Base-by-base conservation (phyloP, 768 basidiomycete species). In the Punctularia strigosozonata region DNA sequence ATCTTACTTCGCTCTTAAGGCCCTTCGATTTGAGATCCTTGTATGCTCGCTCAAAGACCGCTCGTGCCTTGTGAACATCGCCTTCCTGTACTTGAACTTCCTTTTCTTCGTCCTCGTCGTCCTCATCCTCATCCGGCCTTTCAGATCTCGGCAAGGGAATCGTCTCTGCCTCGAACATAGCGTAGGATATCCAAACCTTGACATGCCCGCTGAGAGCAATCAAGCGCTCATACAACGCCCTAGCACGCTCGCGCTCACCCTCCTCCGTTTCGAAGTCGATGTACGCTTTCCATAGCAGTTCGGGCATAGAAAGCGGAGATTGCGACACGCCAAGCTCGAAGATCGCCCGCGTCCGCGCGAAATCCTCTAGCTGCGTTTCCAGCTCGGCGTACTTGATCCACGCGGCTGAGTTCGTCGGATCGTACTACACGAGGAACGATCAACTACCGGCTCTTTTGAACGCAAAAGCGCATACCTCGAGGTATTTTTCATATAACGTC, bases 381-480 rank as follows among this genome's bases (percentile, higher is more conserved):
- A 95, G 75, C 51, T 94, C 87, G 19, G 94, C 87, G 57, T 78
- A 98, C 57, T 86, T 85, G 61, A 98, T 94, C 94, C 94, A 98
- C 0, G 91, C 87, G 1, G 87, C 66, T 1, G 88, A 84, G 57
- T 94, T 90, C 20, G 87, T 79, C 0, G 91, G 71, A 56, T 98
- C 94, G 54, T 76, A 88, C 86, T 80, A 38, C 5, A 25, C 18
- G 23, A 44, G 24, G 36, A 38, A 43, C n/a, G 13, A 3, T 13
- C 22, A 10, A 19, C 5, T 5, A 25, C 30, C 28, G 22, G 30
- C 17, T 39, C 20, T 7, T 21, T 36, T 8, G 30, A 18, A 6
- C 24, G 4, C 26, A 20, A 18, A 36, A 17, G 12, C 18, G 59
- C 70, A 26, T 57, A 83, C 90, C 64, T 92, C 89, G 35, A 99